phyloP scores from a whole-genome alignment of 2,329 filamentous ascomycete genomes.

The Pseudogymnoascus verrucosus region DNA sequence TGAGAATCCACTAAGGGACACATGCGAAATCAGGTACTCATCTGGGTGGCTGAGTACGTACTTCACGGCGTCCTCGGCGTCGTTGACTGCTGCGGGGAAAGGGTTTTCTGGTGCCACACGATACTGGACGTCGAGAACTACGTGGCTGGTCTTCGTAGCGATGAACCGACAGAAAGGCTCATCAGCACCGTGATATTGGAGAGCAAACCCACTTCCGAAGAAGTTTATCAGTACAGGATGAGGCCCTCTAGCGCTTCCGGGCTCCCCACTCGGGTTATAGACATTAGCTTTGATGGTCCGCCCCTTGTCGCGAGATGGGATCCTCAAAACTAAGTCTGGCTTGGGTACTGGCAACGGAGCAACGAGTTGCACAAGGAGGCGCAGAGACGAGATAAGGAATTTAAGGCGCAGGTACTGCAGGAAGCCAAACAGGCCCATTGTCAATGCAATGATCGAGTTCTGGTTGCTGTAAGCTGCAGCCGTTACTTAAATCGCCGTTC shows the following conservation, averaged over 20 bases:
- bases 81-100: too few relatives aligned
- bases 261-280: not conserved
- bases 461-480: not conserved
- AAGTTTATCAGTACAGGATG: slow-evolving; percentile 28
- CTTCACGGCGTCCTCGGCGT: too few relatives aligned
- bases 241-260: not conserved
- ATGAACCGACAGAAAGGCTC: slow-evolving; percentile 27
- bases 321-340: slow-evolving; percentile 12
- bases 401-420: slow-evolving; percentile 15
- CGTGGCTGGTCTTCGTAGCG: too few relatives aligned
- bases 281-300: slow-evolving; percentile 10
- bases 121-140: too few relatives aligned
- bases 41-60: too few relatives aligned
- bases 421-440: slow-evolving; percentile 10
- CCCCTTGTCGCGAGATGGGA: slow-evolving; percentile 13
- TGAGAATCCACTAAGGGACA: too few relatives aligned
- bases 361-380: slow-evolving; percentile 11
- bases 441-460: not conserved
- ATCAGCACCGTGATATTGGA: slow-evolving; percentile 33
- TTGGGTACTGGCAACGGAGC: slow-evolving; percentile 1
- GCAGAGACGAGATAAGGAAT: slow-evolving; percentile 13
- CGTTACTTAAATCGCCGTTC: not conserved
- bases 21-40: too few relatives aligned
- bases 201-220: slow-evolving; percentile 29
- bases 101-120: too few relatives aligned